phyloP scores from a whole-genome alignment of 108 stramenopile genomes.

The Cyclotella sp. region DNA sequence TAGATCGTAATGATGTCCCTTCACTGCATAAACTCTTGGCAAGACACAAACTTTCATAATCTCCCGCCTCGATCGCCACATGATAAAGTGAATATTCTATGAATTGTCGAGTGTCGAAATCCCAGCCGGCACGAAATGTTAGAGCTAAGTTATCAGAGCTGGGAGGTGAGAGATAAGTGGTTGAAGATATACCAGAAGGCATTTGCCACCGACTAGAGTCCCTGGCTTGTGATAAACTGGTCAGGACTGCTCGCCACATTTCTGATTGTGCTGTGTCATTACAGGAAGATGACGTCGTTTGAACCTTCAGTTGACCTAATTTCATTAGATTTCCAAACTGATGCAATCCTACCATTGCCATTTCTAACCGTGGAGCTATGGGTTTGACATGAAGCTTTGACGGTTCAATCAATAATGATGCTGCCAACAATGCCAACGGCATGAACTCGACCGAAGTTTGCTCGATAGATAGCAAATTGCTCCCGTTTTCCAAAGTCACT shows the following conservation, averaged over 20 bases:
- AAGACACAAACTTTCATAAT: conserved; percentile 69
- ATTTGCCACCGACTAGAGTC: conserved; percentile 46
- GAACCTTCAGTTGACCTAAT: conserved; percentile 51
- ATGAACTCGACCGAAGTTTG: conserved; percentile 53
- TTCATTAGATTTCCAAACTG: conserved; percentile 70
- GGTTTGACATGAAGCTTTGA: conserved; percentile 24
- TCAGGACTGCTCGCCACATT: conserved; percentile 67
- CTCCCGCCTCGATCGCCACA: conserved; percentile 75
- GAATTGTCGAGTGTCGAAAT: conserved; percentile 75
- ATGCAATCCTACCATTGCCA: conserved; percentile 57
- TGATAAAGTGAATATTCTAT: conserved; percentile 77
- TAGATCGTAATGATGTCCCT: conserved; percentile 82
- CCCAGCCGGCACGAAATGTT: conserved; percentile 54
- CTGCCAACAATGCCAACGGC: conserved; percentile 64
- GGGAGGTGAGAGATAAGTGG: conserved; percentile 12
- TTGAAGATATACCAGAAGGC: conserved; percentile 41
- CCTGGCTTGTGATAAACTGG: conserved; percentile 42
- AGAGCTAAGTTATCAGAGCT: background rate
- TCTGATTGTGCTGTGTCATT: conserved; percentile 23
- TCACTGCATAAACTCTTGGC: conserved; percentile 82
- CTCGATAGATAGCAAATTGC: background rate
- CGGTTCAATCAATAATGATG: conserved; percentile 57
- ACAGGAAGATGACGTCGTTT: conserved; percentile 10
- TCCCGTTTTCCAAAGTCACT: conserved; percentile 42
- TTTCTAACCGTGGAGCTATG: conserved; percentile 15